Percentiles rank a stretch among this genome's conserved stretches.
Evolutionary conservation across 257 asterid species (phyloP).

Genomic region (Primulina huaijiensis): DNA sequence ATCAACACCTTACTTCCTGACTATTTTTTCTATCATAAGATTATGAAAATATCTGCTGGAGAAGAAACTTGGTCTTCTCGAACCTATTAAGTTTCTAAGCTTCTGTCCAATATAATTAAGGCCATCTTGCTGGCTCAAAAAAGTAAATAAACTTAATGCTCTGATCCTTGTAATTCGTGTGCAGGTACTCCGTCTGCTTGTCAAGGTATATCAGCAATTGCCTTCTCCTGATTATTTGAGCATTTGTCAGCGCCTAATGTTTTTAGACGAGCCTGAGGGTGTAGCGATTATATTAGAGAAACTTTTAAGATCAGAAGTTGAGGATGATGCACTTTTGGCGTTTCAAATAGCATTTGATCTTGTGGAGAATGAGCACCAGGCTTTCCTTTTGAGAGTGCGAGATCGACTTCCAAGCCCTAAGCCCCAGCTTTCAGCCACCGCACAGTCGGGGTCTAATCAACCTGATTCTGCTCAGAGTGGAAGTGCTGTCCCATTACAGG

Average conservation of each 20-base stretch:
- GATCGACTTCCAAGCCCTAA: slow-evolving; percentile 61
- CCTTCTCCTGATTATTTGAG: slow-evolving; percentile 93
- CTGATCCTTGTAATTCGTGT: background rate
- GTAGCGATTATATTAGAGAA: slow-evolving; percentile 78
- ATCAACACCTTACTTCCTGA: background rate
- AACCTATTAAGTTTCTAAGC: background rate
- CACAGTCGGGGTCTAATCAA: slow-evolving; percentile 44
- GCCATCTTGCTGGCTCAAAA: background rate
- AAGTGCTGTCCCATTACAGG: slow-evolving; percentile 44
- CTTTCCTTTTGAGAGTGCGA: slow-evolving; percentile 77
- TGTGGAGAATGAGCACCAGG: slow-evolving; percentile 87
- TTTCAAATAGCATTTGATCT: slow-evolving; percentile 94
- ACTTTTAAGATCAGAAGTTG: slow-evolving; percentile 62
- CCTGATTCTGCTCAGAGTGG: slow-evolving; percentile 41
- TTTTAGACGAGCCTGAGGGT: slow-evolving; percentile 76
- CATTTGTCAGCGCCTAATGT: slow-evolving; percentile 96
- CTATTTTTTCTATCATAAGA: background rate
- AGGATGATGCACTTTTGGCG: slow-evolving; percentile 82
- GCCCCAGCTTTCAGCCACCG: slow-evolving; percentile 43
- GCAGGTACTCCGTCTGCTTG: slow-evolving; percentile 86
- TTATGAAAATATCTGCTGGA: background rate
- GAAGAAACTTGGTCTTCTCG: background rate
- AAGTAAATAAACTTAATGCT: background rate
- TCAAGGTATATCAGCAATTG: slow-evolving; percentile 69
- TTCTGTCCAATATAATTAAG: background rate